Evolutionary conservation across 805 yeast species (phyloP).

Genomic region (Zygosaccharomyces gambellarensis): DNA sequence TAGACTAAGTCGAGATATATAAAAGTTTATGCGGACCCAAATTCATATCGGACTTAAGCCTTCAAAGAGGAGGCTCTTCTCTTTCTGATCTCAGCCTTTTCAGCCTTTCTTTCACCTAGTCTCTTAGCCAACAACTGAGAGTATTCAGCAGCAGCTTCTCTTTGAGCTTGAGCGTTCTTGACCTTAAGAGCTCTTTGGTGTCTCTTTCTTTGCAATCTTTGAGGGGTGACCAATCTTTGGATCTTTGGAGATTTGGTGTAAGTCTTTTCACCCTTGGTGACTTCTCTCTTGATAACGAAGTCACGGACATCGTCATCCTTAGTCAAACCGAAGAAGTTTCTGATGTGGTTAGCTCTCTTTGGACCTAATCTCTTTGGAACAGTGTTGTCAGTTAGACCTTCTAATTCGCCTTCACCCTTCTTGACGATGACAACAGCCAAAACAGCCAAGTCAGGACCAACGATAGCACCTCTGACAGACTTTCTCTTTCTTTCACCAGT

Average conservation of each 20-base stretch:
- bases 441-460: constrained; percentile 94
- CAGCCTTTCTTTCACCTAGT: constrained; percentile 97
- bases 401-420: constrained; percentile 95
- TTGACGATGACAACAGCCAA: constrained; percentile 89
- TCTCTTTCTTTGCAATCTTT: constrained; percentile 98
- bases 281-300: constrained; percentile 97
- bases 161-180: constrained; percentile 96
- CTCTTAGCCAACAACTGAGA: constrained; percentile 98
- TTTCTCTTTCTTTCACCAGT: constrained; percentile 99
- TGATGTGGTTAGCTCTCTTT: constrained; percentile 99
- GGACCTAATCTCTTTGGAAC: constrained; percentile 99
- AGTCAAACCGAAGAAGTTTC: constrained; percentile 93
- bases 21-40: constrained; percentile 16
- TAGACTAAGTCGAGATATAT: constrained; percentile 16
- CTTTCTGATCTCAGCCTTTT: constrained; percentile 97
- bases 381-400: constrained; percentile 90
- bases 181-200: constrained; percentile 89
- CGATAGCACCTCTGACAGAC: constrained; percentile 99
- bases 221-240: constrained; percentile 99
- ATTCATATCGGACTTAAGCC: constrained; percentile 48
- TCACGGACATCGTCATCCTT: constrained; percentile 50
- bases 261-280: constrained; percentile 95
- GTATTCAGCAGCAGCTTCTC: constrained; percentile 99
- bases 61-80: constrained; percentile 99
- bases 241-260: constrained; percentile 99